phyloP scores from a whole-genome alignment of 1,284 basidiomycete species.

The Gymnopus androsaceus region DNA sequence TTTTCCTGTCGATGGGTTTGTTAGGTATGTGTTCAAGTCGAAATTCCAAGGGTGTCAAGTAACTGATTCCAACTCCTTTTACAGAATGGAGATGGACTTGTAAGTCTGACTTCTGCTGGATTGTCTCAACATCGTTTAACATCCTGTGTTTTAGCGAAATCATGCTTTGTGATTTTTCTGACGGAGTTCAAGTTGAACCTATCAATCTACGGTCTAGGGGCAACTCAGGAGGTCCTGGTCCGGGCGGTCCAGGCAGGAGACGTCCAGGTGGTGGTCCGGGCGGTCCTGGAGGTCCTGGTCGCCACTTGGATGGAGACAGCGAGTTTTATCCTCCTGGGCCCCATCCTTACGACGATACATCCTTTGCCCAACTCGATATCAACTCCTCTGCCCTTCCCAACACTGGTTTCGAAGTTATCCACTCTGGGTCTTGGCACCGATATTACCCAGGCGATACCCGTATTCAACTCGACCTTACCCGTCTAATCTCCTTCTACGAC shows the following conservation, averaged over 20 bases:
- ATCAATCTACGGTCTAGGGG: slow-evolving; percentile 24
- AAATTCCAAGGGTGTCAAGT: neutral
- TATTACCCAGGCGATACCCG: slow-evolving; percentile 46
- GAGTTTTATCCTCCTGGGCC: neutral
- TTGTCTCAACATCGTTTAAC: neutral
- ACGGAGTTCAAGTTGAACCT: slow-evolving; percentile 41
- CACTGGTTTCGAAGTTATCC: slow-evolving; percentile 23
- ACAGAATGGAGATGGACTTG: slow-evolving; percentile 53
- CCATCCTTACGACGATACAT: neutral
- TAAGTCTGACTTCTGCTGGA: slow-evolving; percentile 29
- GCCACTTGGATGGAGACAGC: neutral
- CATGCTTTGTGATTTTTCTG: slow-evolving; percentile 52
- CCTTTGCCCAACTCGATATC: slow-evolving; percentile 11
- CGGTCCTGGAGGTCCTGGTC: neutral
- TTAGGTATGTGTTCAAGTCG: slow-evolving; percentile 30
- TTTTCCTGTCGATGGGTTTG: slow-evolving; percentile 39
- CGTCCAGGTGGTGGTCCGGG: no score
- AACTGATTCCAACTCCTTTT: neutral
- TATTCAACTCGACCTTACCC: slow-evolving; percentile 41
- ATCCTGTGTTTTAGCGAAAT: slow-evolving; percentile 44
- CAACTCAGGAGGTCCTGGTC: neutral
- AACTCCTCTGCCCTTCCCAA: neutral
- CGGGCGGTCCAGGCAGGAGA: neutral
- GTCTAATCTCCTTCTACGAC: slow-evolving; percentile 49
- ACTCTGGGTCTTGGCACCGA: slow-evolving; percentile 42